A percentile compares a stretch with the other conserved stretches of the same genome.
phyloP scores from a whole-genome alignment of 192 early-diverging fungal species.

The Powellomyces hirtus region DNA sequence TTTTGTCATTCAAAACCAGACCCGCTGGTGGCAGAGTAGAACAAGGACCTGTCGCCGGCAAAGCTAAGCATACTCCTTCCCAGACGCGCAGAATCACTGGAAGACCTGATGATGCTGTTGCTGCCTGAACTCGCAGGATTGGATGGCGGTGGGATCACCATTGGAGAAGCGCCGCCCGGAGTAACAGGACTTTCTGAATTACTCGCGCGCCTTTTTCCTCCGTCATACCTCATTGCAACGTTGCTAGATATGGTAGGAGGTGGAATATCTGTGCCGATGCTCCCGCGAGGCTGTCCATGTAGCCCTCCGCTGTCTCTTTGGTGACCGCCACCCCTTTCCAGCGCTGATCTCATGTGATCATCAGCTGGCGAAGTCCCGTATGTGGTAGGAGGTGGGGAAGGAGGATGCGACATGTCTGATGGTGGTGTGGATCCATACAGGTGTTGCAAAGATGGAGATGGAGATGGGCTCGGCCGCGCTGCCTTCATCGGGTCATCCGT shows the following conservation, averaged over 20 bases:
- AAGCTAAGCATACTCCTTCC: not conserved
- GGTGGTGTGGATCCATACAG: not conserved
- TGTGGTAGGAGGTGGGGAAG: constrained; percentile 3
- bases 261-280: not conserved
- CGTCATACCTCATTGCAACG: no score
- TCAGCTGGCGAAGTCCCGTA: constrained; percentile 1
- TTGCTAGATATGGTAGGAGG: not conserved
- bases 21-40: constrained; percentile 30
- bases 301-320: not conserved
- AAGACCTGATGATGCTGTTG: not conserved
- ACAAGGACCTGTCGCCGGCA: constrained; percentile 19
- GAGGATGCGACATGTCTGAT: not conserved
- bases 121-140: not conserved
- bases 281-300: not conserved
- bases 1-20: constrained; percentile 20
- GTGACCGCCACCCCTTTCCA: not conserved
- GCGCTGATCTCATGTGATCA: not conserved
- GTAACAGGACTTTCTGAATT: not conserved
- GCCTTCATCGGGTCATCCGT: not conserved
- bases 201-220: not conserved
- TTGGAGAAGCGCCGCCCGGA: not conserved
- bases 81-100: not conserved
- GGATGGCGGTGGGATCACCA: not conserved
- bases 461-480: not conserved
- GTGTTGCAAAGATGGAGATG: not conserved